These are phyloP conservation scores for Chrysopogon serrulatus DNA, from an alignment of 176 grass and related monocot genomes.

Conservation along the genomic window DNA sequence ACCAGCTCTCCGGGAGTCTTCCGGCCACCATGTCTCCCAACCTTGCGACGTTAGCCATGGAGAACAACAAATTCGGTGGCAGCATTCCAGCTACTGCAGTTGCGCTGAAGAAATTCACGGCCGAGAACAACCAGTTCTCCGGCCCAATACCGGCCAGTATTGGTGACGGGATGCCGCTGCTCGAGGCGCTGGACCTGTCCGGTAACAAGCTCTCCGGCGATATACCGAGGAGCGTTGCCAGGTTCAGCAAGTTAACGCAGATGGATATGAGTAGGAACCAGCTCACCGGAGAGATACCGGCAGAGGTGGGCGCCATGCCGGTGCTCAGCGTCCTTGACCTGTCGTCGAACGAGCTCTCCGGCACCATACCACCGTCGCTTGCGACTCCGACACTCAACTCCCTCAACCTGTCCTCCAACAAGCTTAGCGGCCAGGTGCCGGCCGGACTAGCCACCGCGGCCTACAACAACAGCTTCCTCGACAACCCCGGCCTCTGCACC, in stretches of 20 bases:
- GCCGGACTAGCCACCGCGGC: constrained; percentile 28
- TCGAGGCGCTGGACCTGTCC: constrained; percentile 38
- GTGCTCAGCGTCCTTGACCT: constrained; percentile 64
- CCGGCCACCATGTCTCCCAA: constrained; percentile 31
- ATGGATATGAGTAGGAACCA: constrained; percentile 56
- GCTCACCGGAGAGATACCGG: constrained; percentile 60
- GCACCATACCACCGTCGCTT: constrained; percentile 49
- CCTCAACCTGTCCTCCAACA: constrained; percentile 85
- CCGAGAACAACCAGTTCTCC: constrained; percentile 51
- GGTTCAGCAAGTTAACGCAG: neutral
- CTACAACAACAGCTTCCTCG: constrained; percentile 59
- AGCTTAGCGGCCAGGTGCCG: constrained; percentile 64
- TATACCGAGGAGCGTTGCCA: constrained; percentile 41
- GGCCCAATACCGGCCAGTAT: constrained; percentile 40
- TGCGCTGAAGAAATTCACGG: constrained; percentile 16
- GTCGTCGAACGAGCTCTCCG: constrained; percentile 71
- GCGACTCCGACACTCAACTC: constrained; percentile 6
- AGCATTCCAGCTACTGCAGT: constrained; percentile 29
- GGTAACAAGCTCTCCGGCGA: constrained; percentile 51
- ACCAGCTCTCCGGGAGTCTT: constrained; percentile 49
- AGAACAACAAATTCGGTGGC: constrained; percentile 50
- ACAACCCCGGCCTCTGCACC: constrained; percentile 68
- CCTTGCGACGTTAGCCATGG: constrained; percentile 27
- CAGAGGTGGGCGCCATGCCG: constrained; percentile 37
- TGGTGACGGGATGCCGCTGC: constrained; percentile 16